Conservation (phyloP, 305 asterid species). For the Lippia alba region DNA sequence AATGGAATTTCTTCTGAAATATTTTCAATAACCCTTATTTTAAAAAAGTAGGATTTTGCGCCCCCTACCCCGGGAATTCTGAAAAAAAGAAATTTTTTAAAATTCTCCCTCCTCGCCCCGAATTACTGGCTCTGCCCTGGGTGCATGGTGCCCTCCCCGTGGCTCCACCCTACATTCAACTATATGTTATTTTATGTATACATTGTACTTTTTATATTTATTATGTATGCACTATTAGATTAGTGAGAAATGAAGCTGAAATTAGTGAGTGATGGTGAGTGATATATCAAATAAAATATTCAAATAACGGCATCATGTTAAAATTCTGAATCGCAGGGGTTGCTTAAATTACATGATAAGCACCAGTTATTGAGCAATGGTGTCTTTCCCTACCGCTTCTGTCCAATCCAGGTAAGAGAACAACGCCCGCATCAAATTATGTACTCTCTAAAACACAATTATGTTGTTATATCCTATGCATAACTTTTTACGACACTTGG, state of each 20-base stretch:
- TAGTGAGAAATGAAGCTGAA: slow-evolving; percentile 14
- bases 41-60: no score
- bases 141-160: no score
- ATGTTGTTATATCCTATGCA: not conserved
- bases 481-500: slow-evolving; percentile 9
- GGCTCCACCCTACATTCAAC: no score
- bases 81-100: no score
- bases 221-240: not conserved
- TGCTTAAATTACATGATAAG: slow-evolving; percentile 34
- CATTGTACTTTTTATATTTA: no score
- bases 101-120: no score
- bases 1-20: no score
- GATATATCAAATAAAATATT: not conserved
- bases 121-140: no score
- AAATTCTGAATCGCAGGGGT: slow-evolving; percentile 28
- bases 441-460: not conserved
- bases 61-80: no score
- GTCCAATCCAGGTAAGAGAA: slow-evolving; percentile 48
- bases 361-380: slow-evolving; percentile 47
- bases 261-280: slow-evolving; percentile 5
- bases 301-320: slow-evolving; percentile 5
- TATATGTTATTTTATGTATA: no score
- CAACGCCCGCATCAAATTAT: slow-evolving; percentile 7
- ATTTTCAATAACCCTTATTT: no score
- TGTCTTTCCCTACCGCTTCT: slow-evolving; percentile 45